Base-by-base conservation (phyloP, 176 grass and related monocot genomes). In the Luzula sylvatica region DNA sequence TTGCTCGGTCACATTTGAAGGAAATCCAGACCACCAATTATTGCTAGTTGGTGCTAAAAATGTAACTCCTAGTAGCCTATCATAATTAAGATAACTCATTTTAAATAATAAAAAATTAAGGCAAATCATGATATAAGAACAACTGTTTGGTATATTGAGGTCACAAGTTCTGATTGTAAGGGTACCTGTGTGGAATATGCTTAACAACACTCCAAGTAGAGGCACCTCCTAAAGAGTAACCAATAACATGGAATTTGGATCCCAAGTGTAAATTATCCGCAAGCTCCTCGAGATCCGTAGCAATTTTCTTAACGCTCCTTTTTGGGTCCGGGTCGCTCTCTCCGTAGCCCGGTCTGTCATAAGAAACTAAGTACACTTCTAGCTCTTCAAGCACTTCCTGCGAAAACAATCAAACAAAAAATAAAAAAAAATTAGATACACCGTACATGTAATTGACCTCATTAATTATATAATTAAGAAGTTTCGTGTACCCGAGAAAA, bases 1-100 rank as follows among this genome's bases (percentile, higher is more conserved):
- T 18, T 83, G 70, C 51, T 52, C 16, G 1, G 74, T 75, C 52
- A 82, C 46, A 68, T 81, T 84, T 20, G 70, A n/a, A 68, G 83
- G 89, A 7, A 88, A 72, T n/a, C 89, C 80, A 0, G 69, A 26
- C 83, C 77, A 88, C 80, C 80, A 95, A 65, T 72, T 88, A 73
- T 95, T 95, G 13, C 56, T 72, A 12, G 81, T 75, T 11, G 83
- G 89, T 20, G 28, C 80, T 1, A 88, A 66, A 35, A 85, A 35
- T 30, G 80, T 81, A 43, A 53, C 77, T 11, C 83, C 83, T 2
- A 54, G 51, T 43, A 95, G 76, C 73, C 89, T 88, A 77, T 46
- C 12, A 49, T 23, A 15, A 38, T 14, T 9, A 2, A 4, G 46
- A 21, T 11, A 38, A 0, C n/a, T 20, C 47, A 20, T 14, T 15